These are phyloP conservation scores for Neopestalotiopsis rosae DNA, from an alignment of 2,329 filamentous ascomycete species.

Conservation along the genomic window DNA sequence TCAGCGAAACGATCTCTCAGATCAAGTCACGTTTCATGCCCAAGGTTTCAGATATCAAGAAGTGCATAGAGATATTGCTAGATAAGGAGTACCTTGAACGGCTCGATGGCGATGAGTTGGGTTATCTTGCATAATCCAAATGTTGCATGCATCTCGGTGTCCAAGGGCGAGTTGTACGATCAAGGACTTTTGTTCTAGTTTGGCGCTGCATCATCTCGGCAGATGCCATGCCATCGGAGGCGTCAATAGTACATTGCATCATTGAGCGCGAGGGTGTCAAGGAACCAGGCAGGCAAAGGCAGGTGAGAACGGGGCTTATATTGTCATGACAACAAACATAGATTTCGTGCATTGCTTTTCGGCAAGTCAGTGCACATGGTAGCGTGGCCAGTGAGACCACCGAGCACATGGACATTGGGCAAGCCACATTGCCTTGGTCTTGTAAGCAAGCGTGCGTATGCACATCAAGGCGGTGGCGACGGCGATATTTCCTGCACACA, in stretches of 20 bases:
- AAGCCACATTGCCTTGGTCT: neutral
- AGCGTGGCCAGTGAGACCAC: neutral
- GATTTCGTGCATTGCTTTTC: constrained; percentile 8
- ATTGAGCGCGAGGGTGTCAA: neutral
- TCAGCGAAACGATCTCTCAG: constrained; percentile 94
- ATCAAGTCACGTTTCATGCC: constrained; percentile 93
- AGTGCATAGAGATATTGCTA: constrained; percentile 97
- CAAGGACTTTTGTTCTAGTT: neutral
- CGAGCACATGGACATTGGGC: neutral
- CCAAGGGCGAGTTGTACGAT: neutral
- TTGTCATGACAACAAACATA: neutral
- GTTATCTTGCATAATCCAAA: constrained; percentile 79
- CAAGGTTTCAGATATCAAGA: constrained; percentile 96
- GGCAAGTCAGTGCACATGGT: neutral
- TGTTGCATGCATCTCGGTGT: neutral
- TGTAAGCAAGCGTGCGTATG: neutral
- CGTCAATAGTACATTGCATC: neutral
- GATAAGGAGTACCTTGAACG: constrained; percentile 99
- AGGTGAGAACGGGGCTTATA: neutral
- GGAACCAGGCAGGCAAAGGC: neutral
- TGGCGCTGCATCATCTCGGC: neutral
- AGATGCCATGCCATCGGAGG: neutral
- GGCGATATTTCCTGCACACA: neutral
- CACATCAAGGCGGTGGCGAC: neutral
- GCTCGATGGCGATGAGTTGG: constrained; percentile 90